Conservation (phyloP, 768 basidiomycete genomes). For the Ramaria sp. region DNA sequence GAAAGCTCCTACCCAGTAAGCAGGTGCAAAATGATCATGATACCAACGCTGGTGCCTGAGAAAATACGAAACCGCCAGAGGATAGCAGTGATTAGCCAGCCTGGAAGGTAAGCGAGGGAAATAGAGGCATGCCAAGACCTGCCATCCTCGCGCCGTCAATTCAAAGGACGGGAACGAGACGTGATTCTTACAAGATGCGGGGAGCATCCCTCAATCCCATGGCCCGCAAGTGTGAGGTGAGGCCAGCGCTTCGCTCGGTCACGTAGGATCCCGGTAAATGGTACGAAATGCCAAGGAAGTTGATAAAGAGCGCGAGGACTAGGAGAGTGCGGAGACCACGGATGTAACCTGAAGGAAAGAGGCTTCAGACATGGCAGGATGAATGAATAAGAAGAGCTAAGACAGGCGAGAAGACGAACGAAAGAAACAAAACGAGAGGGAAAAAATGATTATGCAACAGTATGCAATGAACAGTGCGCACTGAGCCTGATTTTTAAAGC, state of each 20-base stretch:
- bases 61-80: constrained; percentile 65
- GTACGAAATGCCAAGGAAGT: constrained; percentile 65
- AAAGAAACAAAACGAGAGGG: neutral
- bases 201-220: constrained; percentile 73
- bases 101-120: constrained; percentile 60
- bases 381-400: too few relatives aligned
- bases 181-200: constrained; percentile 40
- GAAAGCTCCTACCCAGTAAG: constrained; percentile 30
- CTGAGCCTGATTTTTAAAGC: constrained; percentile 43
- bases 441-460: neutral
- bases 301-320: constrained; percentile 63
- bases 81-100: constrained; percentile 59
- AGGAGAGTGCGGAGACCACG: constrained; percentile 51
- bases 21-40: constrained; percentile 55
- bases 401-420: neutral
- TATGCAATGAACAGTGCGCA: constrained; percentile 16
- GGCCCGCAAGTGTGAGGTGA: constrained; percentile 67
- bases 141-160: neutral
- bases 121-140: constrained; percentile 59
- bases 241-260: constrained; percentile 48
- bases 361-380: neutral
- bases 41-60: constrained; percentile 41
- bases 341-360: constrained; percentile 38
- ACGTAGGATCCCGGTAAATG: constrained; percentile 66
- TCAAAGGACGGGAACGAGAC: neutral